These are phyloP conservation scores for Pythium brachiatum DNA, from an alignment of 352 stramenopile species.

Conservation along the genomic window DNA sequence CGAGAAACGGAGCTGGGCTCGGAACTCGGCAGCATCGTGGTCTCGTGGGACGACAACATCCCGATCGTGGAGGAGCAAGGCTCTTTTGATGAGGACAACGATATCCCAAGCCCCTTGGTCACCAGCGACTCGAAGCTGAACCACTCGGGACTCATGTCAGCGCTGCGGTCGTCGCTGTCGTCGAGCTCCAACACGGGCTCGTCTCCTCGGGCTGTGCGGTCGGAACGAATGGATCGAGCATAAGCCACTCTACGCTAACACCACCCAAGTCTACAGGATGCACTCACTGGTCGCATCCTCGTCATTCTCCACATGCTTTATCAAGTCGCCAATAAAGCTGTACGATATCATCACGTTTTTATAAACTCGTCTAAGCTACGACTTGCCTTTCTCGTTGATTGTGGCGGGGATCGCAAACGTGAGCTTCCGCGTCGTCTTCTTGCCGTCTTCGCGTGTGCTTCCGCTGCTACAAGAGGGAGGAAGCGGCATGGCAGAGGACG, in stretches of 20 bases:
- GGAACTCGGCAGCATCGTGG: constrained; percentile 58
- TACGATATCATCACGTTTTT: constrained; percentile 18
- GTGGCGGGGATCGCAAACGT: constrained; percentile 27
- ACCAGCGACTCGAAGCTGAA: constrained; percentile 46
- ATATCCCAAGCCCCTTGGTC: constrained; percentile 38
- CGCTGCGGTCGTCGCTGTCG: constrained; percentile 44
- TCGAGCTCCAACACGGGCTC: constrained; percentile 20
- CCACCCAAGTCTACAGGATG: background rate
- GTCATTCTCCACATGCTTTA: constrained; percentile 19
- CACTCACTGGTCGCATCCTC: background rate
- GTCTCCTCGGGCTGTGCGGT: constrained; percentile 33
- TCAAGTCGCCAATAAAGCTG: constrained; percentile 27
- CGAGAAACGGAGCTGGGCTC: constrained; percentile 78
- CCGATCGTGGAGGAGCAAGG: constrained; percentile 68
- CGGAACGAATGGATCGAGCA: constrained; percentile 72
- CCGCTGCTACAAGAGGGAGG: background rate
- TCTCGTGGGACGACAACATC: constrained; percentile 73
- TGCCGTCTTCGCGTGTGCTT: background rate
- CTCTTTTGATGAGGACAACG: constrained; percentile 41
- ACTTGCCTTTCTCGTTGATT: constrained; percentile 23
- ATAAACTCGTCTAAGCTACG: background rate
- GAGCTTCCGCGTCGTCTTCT: constrained; percentile 23
- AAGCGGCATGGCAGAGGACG: background rate
- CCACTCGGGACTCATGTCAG: constrained; percentile 58
- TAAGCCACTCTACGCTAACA: constrained; percentile 16